Evolutionary conservation across 192 early-diverging fungal genomes (phyloP), one percentile per base, ranked within the genome.

Genomic region (Nowakowskiella sp.): DNA sequence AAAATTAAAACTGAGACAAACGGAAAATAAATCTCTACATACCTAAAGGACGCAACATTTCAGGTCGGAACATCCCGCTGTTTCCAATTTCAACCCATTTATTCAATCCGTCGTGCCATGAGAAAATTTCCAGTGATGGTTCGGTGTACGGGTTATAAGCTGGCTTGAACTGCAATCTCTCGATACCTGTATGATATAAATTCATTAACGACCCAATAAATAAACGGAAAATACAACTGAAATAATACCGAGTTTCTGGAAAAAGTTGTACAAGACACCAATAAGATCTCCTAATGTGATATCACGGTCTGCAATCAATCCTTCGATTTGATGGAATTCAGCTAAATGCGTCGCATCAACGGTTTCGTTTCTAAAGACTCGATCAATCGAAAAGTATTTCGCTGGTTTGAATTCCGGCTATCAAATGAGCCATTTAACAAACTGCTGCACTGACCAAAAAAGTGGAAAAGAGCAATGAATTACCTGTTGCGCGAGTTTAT

Each of bases 111-210:
- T 83, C 81, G 64, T 97, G 94, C 78, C 87, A 99, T 36, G 92
- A 86, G 72, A 99, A 99, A 60, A 99, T 97, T 65, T 99, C 96
- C 91, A 99, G 89, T 57, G 84, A 88, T 30, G 96, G 96, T 68
- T 99, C 96, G 34, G 96, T 99, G 81, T 99, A 99, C 44, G 96
- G 96, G 71, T 99, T 99, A 75, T 93, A 99, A 2, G 96, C 90
- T 46, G 96, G 96, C 83, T 99, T 99, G 85, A 97, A 99, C 51
- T 91, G 85, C 47, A 99, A 82, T 59, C 87, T 89, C 26, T 70
- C 48, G 26, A 77, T 73, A 1, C 71, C 67, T 66, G 31, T 43
- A 7, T 9, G n/a, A n/a, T n/a, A n/a, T n/a, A n/a, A n/a, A n/a
- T n/a, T n/a, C n/a, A n/a, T n/a, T n/a, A n/a, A n/a, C 24, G 44